Conservation (phyloP, 73 alveolate species). For the Halteria grandinella region DNA sequence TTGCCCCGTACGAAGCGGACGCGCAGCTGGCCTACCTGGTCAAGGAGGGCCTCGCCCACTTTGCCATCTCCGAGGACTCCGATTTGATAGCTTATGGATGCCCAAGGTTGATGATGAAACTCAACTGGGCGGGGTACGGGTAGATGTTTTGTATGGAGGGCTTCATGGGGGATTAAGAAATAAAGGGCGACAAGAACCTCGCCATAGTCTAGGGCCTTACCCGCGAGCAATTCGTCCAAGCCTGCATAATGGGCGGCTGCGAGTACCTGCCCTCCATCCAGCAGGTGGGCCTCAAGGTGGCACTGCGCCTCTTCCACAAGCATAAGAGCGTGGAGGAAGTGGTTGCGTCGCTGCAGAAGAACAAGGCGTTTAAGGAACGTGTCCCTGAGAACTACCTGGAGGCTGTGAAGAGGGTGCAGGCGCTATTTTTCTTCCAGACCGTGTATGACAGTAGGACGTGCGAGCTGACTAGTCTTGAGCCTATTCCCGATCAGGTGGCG, state of each 20-base stretch:
- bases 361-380: slow-evolving; percentile 43
- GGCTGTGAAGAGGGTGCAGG: slow-evolving; percentile 21
- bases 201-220: neutral
- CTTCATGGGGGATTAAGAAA: slow-evolving; percentile 51
- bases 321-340: slow-evolving; percentile 19
- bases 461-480: neutral
- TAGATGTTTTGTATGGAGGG: neutral
- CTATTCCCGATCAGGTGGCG: neutral
- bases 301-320: slow-evolving; percentile 50
- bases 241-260: slow-evolving; percentile 94
- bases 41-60: slow-evolving; percentile 84
- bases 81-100: slow-evolving; percentile 93
- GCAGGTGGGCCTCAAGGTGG: slow-evolving; percentile 92
- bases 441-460: slow-evolving; percentile 48
- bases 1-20: slow-evolving; percentile 98
- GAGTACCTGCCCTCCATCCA: slow-evolving; percentile 91
- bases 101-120: slow-evolving; percentile 86
- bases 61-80: slow-evolving; percentile 96
- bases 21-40: slow-evolving; percentile 93
- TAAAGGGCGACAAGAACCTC: slow-evolving; percentile 44
- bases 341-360: neutral
- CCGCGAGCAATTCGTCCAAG: slow-evolving; percentile 73
- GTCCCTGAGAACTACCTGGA: slow-evolving; percentile 31
- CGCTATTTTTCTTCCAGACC: slow-evolving; percentile 41
- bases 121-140: slow-evolving; percentile 74